Base-by-base conservation (phyloP, 2,329 filamentous ascomycete genomes). In the Xylogone sp. region DNA sequence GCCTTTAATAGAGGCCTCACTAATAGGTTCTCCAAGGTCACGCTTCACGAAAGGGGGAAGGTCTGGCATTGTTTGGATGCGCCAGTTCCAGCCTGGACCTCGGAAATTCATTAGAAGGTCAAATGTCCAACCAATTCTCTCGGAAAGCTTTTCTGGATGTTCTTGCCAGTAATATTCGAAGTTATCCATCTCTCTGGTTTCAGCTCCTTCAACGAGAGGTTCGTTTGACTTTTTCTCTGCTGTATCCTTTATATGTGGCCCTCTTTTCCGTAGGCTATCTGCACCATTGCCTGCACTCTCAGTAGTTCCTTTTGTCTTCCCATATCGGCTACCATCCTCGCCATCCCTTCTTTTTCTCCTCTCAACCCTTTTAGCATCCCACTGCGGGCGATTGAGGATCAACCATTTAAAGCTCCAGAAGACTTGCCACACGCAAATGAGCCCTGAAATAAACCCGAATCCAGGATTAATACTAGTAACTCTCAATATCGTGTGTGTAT, bases 131-230 rank as follows among this genome's bases (percentile, higher is more conserved):
- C 69, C 68, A 7, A 85, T 63, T 10, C 83, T 75, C 42, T 76
- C 65, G 21, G 61, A 48, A 44, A 83, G 75, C 1, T 66, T 76
- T 2, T 76, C 63, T 3, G 82, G 83, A 56, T 78, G 86, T 1
- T 73, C 66, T 62, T 86, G 76, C 83, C 83, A 86, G 59, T 78
- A 75, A 51, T 83, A 84, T 52, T 79, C 73, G 44, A 69, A 69
- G 4, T 68, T 65, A 18, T 69, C 61, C 0, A 63, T 57, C 2
- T 53, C 44, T 21, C 18, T 21, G 13, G n/a, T 24, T 16, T 49
- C 47, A 53, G 54, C 47, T 42, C 8, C 12, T 18, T 39, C 34
- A 18, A 7, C n/a, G 13, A 50, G 44, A 8, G 34, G 34, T n/a
- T 42, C 42, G 51, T 42, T 46, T 52, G 51, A 19, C 42, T 24